Evolutionary conservation across 768 basidiomycete genomes (phyloP).

Genomic region (Lactarius evosmus): DNA sequence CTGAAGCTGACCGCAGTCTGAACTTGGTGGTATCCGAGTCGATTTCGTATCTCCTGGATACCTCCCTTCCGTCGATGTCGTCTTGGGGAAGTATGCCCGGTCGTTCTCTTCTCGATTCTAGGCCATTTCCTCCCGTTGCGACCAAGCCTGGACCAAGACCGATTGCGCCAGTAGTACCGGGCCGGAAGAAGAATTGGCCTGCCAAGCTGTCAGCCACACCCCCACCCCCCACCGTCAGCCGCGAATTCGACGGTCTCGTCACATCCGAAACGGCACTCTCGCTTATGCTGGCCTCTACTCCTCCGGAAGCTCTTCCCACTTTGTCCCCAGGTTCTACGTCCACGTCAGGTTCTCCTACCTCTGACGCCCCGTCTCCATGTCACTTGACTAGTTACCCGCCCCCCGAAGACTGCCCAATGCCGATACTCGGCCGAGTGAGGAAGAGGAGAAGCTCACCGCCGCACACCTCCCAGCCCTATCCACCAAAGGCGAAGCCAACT

Average conservation of each 20-base stretch:
- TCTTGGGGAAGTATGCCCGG: constrained; percentile 1
- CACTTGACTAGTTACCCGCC: not conserved
- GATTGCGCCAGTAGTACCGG: not conserved
- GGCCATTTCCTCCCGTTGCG: not conserved
- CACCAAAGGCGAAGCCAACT: not conserved
- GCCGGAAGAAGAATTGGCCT: not conserved
- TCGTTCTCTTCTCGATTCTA: not conserved
- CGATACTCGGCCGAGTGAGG: constrained; percentile 7
- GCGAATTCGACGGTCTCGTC: not conserved
- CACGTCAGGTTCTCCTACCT: not conserved
- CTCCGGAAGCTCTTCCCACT: not conserved
- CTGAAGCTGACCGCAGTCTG: not conserved
- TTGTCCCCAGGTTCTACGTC: not conserved
- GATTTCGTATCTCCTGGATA: not conserved
- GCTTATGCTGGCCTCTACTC: not conserved
- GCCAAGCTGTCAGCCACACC: not conserved
- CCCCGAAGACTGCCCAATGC: constrained; percentile 8
- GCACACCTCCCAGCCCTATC: not conserved
- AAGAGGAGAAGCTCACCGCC: not conserved
- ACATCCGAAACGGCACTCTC: constrained; percentile 9
- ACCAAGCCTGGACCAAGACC: not conserved
- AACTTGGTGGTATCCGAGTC: not conserved
- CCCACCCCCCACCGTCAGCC: not conserved
- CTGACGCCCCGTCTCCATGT: not conserved
- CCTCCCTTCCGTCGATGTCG: not conserved